phyloP scores from a whole-genome alignment of 1,284 basidiomycete species.

The Neolentinus lepideus region DNA sequence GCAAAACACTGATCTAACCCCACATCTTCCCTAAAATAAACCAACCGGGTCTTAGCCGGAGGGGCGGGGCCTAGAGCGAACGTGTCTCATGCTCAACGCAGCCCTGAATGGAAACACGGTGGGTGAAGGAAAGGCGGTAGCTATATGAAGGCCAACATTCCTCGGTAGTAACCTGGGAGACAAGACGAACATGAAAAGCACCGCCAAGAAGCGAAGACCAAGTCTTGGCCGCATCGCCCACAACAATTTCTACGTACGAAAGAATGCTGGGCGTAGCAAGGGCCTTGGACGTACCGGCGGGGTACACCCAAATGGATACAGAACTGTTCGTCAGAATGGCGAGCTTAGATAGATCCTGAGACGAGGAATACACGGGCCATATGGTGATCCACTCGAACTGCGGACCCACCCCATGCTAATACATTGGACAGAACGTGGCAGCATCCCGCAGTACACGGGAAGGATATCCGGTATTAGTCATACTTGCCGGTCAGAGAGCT shows the following conservation, averaged over 20 bases:
- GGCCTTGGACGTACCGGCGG: background rate
- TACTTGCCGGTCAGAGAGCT: no score
- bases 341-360: no score
- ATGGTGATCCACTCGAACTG: no score
- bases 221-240: background rate
- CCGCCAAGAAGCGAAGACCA: background rate
- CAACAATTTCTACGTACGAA: background rate
- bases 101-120: background rate
- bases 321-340: no score
- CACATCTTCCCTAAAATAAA: background rate
- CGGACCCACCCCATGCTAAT: no score
- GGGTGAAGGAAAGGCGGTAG: background rate
- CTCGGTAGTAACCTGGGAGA: background rate
- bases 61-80: background rate
- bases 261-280: background rate
- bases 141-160: background rate
- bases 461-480: no score
- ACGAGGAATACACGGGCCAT: no score
- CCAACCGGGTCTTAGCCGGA: background rate
- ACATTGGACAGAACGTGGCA: no score
- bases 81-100: background rate
- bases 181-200: background rate
- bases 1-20: background rate
- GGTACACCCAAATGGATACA: background rate
- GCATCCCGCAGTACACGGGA: no score